A percentile compares a stretch with the other conserved stretches of the same genome.
phyloP scores from a whole-genome alignment of 305 asterid species.

The Fraxinus ornus region DNA sequence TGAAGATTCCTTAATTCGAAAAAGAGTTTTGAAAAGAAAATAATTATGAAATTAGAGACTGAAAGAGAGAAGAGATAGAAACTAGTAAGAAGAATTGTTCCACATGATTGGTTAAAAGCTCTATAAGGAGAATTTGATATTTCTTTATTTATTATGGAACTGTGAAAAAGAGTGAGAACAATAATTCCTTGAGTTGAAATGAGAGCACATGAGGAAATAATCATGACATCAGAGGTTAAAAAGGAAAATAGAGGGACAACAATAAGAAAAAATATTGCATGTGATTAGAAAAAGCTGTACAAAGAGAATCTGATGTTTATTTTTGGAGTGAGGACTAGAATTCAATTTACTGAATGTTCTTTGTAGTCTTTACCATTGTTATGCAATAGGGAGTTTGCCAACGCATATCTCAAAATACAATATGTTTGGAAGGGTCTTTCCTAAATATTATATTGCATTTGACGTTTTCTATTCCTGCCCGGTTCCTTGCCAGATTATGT shows the following conservation, averaged over 20 bases:
- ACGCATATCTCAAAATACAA: not conserved
- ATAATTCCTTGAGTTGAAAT: conserved; percentile 2
- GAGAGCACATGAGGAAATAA: not conserved
- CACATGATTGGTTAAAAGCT: not conserved
- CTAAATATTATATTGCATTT: not conserved
- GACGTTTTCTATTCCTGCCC: not conserved
- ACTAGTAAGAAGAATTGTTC: not conserved
- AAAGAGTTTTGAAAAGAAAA: not conserved
- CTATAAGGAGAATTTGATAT: not conserved
- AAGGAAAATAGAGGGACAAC: not conserved
- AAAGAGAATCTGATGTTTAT: conserved; percentile 4
- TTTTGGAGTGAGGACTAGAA: not conserved
- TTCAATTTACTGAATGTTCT: not conserved
- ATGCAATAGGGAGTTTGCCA: not conserved
- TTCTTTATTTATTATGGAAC: not conserved
- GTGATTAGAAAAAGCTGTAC: not conserved
- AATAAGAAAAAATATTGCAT: not conserved
- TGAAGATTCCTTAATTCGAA: not conserved
- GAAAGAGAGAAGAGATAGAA: not conserved
- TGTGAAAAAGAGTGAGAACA: conserved; percentile 4
- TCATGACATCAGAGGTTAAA: conserved; percentile 9
- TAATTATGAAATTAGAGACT: not conserved
- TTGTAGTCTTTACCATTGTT: not conserved
- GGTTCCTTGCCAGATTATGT: not conserved
- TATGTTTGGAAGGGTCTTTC: not conserved